Evolutionary conservation across 768 basidiomycete genomes (phyloP).

Genomic region (Mycena epipterygia): DNA sequence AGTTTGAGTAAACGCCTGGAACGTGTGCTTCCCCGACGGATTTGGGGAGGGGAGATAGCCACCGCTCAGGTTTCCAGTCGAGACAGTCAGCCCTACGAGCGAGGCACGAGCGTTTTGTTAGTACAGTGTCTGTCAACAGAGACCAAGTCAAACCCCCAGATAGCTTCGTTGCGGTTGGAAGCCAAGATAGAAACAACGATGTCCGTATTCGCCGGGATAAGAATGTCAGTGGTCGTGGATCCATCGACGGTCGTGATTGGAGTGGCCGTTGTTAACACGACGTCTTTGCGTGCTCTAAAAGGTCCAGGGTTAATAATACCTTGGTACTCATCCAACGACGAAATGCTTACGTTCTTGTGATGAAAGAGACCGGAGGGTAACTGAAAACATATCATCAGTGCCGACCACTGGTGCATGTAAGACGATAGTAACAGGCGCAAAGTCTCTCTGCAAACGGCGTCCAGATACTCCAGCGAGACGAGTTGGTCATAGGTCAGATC

Average conservation of each 20-base stretch:
- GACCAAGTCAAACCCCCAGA: too few species aligned
- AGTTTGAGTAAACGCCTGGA: constrained; percentile 44
- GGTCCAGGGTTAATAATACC: constrained; percentile 19
- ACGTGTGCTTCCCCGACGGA: constrained; percentile 37
- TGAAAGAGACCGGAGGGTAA: constrained; percentile 38
- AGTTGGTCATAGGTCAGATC: constrained; percentile 42
- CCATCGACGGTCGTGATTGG: constrained; percentile 46
- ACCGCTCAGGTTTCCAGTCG: constrained; percentile 58
- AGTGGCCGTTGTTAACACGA: constrained; percentile 47
- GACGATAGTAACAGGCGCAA: constrained; percentile 44
- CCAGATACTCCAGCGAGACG: constrained; percentile 46
- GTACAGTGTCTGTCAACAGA: too few species aligned
- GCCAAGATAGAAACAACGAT: constrained; percentile 50
- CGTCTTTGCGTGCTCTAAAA: constrained; percentile 42
- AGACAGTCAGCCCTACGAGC: constrained; percentile 52
- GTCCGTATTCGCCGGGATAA: constrained; percentile 47
- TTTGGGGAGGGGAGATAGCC: constrained; percentile 51
- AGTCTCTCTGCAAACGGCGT: constrained; percentile 52
- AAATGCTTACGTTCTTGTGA: constrained; percentile 41
- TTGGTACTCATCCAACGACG: background rate
- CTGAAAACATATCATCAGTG: constrained; percentile 13
- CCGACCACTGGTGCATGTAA: background rate
- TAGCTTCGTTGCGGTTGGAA: constrained; percentile 50
- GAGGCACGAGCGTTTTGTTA: too few species aligned
- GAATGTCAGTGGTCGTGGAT: constrained; percentile 41